Evolutionary conservation across 1,139 yeast species (phyloP).

Genomic region (Suhomyces ambrosiae): DNA sequence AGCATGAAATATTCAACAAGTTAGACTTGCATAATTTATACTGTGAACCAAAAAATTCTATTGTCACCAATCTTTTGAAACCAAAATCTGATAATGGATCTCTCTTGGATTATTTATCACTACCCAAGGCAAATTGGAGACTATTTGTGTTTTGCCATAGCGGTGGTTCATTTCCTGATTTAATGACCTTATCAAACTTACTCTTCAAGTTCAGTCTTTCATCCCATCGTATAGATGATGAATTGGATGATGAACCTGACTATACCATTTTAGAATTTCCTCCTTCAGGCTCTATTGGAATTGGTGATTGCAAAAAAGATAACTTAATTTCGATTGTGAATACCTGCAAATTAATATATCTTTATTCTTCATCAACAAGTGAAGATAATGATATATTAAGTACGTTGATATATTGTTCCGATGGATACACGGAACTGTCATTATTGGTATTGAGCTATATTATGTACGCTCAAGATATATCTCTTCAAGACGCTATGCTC

Average conservation of each 20-base stretch:
- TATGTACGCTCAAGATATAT: constrained; percentile 62
- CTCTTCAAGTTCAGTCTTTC: constrained; percentile 36
- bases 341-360: constrained; percentile 60
- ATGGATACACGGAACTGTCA: constrained; percentile 92
- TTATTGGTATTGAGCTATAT: constrained; percentile 68
- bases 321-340: constrained; percentile 61
- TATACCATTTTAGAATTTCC: constrained; percentile 65
- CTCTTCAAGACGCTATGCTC: constrained; percentile 53
- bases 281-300: constrained; percentile 77
- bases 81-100: constrained; percentile 4
- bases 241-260: constrained; percentile 23
- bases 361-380: constrained; percentile 36
- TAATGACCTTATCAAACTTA: constrained; percentile 36
- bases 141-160: constrained; percentile 49
- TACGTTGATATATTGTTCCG: constrained; percentile 72
- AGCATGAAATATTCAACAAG: constrained; percentile 7
- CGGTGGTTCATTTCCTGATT: constrained; percentile 59
- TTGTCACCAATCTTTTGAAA: constrained; percentile 31
- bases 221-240: constrained; percentile 24
- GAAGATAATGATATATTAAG: constrained; percentile 28
- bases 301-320: constrained; percentile 65
- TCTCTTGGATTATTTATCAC: constrained; percentile 27
- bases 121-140: constrained; percentile 43
- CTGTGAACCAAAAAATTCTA: constrained; percentile 54
- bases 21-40: constrained; percentile 35